Conservation (phyloP, 2,329 filamentous ascomycete species). For the Exutisphaerella laricina region DNA sequence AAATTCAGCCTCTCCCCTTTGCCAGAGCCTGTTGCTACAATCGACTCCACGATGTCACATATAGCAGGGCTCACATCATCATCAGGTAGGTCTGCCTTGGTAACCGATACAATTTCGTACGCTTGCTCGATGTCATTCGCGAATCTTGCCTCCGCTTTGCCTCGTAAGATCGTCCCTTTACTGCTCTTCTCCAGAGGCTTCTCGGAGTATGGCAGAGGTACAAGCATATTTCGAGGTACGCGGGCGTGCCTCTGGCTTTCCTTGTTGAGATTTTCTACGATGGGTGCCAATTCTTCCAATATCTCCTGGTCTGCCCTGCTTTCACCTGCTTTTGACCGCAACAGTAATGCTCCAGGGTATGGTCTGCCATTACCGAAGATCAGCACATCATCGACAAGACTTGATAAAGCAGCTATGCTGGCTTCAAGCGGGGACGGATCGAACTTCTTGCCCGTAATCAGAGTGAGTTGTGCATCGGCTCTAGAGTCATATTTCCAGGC, state of each 20-base stretch:
- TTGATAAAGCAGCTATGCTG: slow-evolving; percentile 43
- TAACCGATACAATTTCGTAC: slow-evolving; percentile 35
- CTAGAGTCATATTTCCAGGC: slow-evolving; percentile 60
- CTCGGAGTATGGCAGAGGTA: slow-evolving; percentile 38
- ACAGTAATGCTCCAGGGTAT: slow-evolving; percentile 53
- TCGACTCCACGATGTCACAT: slow-evolving; percentile 23
- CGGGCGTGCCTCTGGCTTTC: slow-evolving; percentile 48
- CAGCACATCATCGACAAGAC: slow-evolving; percentile 49
- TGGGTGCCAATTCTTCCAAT: slow-evolving; percentile 39
- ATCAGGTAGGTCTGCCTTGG: slow-evolving; percentile 28
- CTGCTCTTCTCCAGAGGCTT: slow-evolving; percentile 53
- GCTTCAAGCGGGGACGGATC: slow-evolving; percentile 59
- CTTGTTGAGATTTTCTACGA: slow-evolving; percentile 45
- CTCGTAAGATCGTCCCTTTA: slow-evolving; percentile 56
- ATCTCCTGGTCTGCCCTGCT: slow-evolving; percentile 35
- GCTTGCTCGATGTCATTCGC: slow-evolving; percentile 42
- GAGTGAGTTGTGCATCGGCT: slow-evolving; percentile 56
- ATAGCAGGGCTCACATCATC: slow-evolving; percentile 33
- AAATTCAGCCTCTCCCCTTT: slow-evolving; percentile 3
- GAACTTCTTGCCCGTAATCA: slow-evolving; percentile 64
- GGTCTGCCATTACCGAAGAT: slow-evolving; percentile 57
- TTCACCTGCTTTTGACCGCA: slow-evolving; percentile 36
- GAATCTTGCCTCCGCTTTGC: slow-evolving; percentile 48
- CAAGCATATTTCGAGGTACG: slow-evolving; percentile 48
- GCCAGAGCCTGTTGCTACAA: slow-evolving; percentile 10